Evolutionary conservation across 495 filamentous ascomycete species (phyloP).

Genomic region (Beverwykella pulmonaria): DNA sequence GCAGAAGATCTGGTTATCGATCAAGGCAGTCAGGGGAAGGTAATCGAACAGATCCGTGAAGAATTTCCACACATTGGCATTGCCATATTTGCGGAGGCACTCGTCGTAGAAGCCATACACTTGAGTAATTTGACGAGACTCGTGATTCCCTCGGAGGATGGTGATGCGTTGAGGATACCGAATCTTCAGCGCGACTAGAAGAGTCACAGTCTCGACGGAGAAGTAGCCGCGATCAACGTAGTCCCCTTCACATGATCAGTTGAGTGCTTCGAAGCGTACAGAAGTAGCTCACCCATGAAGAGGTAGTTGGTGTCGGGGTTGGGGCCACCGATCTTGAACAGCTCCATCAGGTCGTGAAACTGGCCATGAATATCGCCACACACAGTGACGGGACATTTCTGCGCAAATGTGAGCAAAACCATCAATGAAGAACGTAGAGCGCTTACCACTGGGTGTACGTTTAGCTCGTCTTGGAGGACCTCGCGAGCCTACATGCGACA

Average conservation of each 20-base stretch:
- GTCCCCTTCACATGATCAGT: conserved; percentile 61
- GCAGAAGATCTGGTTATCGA: conserved; percentile 99
- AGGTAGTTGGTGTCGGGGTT: conserved; percentile 98
- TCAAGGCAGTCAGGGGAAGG: conserved; percentile 94
- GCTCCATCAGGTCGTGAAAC: conserved; percentile 98
- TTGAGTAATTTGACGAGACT: conserved; percentile 94
- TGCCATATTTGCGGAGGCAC: conserved; percentile 95
- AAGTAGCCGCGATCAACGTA: conserved; percentile 99
- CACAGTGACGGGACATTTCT: conserved; percentile 52
- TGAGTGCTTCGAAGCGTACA: neutral
- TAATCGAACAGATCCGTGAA: conserved; percentile 99
- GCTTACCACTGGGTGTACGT: conserved; percentile 97
- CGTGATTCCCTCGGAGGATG: conserved; percentile 94
- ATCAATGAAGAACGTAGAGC: neutral
- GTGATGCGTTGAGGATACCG: conserved; percentile 98
- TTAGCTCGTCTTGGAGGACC: conserved; percentile 94
- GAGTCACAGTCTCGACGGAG: conserved; percentile 92
- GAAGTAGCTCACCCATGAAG: conserved; percentile 56
- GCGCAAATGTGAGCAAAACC: neutral
- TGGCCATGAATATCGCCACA: conserved; percentile 71
- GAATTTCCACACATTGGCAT: conserved; percentile 98
- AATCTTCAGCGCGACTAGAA: conserved; percentile 94
- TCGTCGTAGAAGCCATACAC: conserved; percentile 99
- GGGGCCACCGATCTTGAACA: conserved; percentile 93
- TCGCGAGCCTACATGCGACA: conserved; percentile 73